Percentiles rank a stretch among this genome's conserved stretches.
Conservation (phyloP, 140 eudicot genomes). For the Bidens hawaiensis region DNA sequence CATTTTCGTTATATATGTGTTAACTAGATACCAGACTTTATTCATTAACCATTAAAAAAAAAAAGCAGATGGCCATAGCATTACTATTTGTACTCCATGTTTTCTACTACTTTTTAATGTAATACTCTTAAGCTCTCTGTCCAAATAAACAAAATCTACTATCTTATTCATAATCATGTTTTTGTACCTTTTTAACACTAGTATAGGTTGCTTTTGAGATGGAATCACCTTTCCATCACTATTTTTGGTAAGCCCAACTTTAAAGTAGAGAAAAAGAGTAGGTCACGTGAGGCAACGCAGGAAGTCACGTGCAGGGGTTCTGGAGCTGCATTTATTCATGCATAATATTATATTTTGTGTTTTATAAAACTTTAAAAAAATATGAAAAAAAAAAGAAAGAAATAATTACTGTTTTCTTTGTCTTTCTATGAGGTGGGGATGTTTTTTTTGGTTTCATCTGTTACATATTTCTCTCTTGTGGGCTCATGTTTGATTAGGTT, state of each 20-base stretch:
- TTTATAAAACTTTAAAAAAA: background rate
- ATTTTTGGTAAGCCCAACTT: slow-evolving; percentile 31
- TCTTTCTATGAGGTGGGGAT: slow-evolving; percentile 38
- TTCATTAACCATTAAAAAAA: too few relatives aligned
- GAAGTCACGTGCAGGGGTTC: slow-evolving; percentile 39
- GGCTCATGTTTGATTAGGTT: slow-evolving; percentile 44
- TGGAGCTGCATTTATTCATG: slow-evolving; percentile 38
- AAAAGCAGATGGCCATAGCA: background rate
- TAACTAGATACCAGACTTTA: too few relatives aligned
- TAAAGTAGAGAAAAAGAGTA: slow-evolving; percentile 31
- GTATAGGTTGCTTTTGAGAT: slow-evolving; percentile 34
- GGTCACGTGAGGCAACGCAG: slow-evolving; percentile 48
- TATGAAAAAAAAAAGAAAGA: background rate
- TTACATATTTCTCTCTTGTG: slow-evolving; percentile 23
- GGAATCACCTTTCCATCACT: slow-evolving; percentile 46
- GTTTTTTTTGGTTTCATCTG: slow-evolving; percentile 47
- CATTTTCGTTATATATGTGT: too few relatives aligned
- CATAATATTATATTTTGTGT: slow-evolving; percentile 21
- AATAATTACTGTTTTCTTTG: slow-evolving; percentile 35
- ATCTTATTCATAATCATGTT: slow-evolving; percentile 33
- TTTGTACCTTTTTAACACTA: slow-evolving; percentile 34
- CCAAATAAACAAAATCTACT: slow-evolving; percentile 24
- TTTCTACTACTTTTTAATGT: slow-evolving; percentile 15
- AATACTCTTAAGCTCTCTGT: slow-evolving; percentile 17
- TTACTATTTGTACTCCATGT: slow-evolving; percentile 3